phyloP scores from a whole-genome alignment of 805 yeast species.

The Yamadazyma akitaensis region DNA sequence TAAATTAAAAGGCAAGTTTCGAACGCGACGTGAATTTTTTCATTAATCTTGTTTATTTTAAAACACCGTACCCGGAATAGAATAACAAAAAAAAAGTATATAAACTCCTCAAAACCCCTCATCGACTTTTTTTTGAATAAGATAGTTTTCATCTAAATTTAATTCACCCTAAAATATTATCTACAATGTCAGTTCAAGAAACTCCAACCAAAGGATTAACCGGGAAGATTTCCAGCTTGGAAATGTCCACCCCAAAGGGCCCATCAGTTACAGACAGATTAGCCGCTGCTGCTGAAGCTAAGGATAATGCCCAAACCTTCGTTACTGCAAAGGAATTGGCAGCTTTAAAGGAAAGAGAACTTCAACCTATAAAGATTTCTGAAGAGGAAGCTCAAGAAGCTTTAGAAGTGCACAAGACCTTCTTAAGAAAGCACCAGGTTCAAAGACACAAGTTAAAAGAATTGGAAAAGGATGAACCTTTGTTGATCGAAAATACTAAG shows the following conservation, averaged over 20 bases:
- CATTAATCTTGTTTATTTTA: constrained; percentile 4
- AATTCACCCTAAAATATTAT: background rate
- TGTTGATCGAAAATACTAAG: constrained; percentile 76
- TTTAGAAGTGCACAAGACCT: constrained; percentile 46
- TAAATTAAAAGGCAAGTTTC: constrained; percentile 2
- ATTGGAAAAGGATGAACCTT: constrained; percentile 83
- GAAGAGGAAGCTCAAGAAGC: constrained; percentile 19
- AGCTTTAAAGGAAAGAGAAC: constrained; percentile 19
- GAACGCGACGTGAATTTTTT: constrained; percentile 7
- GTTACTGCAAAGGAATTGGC: constrained; percentile 18
- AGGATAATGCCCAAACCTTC: constrained; percentile 27
- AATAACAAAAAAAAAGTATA: constrained; percentile 5
- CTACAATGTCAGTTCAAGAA: constrained; percentile 52
- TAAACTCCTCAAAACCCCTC: constrained; percentile 3
- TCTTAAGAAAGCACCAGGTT: constrained; percentile 58
- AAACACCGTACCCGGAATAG: constrained; percentile 6
- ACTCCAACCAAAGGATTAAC: constrained; percentile 54
- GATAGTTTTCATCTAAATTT: background rate
- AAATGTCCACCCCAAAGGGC: constrained; percentile 30
- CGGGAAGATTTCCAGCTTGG: constrained; percentile 41
- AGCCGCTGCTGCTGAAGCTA: constrained; percentile 39
- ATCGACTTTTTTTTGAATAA: background rate
- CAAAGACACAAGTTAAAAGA: constrained; percentile 74
- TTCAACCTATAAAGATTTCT: constrained; percentile 5
- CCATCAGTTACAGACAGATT: constrained; percentile 40